phyloP scores from a whole-genome alignment of 2,329 filamentous ascomycete species.

The Fusarium sp. region DNA sequence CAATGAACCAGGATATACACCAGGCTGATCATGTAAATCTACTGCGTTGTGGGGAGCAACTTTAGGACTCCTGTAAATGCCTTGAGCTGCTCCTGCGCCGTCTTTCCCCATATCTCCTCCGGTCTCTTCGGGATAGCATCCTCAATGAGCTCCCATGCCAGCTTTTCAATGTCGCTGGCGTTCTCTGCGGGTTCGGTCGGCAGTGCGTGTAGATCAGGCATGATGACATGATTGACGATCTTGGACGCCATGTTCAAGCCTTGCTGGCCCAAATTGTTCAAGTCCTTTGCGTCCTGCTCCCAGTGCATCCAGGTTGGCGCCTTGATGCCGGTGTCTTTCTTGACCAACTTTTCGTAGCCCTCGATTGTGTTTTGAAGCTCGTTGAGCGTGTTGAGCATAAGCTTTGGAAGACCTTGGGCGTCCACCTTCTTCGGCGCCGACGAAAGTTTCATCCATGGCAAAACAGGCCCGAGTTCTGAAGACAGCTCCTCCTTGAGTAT shows the following conservation, averaged over 20 bases:
- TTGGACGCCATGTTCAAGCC: conserved; percentile 41
- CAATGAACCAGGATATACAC: not conserved
- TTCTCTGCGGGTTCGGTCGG: conserved; percentile 14
- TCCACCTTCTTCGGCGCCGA: not conserved
- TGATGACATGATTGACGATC: conserved; percentile 44
- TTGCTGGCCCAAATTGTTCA: conserved; percentile 46
- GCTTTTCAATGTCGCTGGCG: conserved; percentile 46
- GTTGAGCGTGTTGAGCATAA: conserved; percentile 30
- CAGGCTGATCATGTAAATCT: not conserved
- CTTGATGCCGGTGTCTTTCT: conserved; percentile 29
- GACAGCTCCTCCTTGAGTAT: conserved; percentile 14
- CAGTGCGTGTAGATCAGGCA: conserved; percentile 37
- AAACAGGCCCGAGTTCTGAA: conserved; percentile 17
- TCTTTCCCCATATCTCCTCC: conserved; percentile 50
- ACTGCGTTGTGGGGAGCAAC: conserved; percentile 34
- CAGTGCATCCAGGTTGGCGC: conserved; percentile 49
- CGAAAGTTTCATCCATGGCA: conserved; percentile 35
- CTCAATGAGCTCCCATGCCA: conserved; percentile 51
- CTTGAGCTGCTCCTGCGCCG: conserved; percentile 46
- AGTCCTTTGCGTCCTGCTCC: conserved; percentile 49
- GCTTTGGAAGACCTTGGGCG: conserved; percentile 6
- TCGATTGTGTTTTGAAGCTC: conserved; percentile 35
- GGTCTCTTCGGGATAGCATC: conserved; percentile 35
- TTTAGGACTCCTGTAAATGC: conserved; percentile 41
- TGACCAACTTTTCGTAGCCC: conserved; percentile 42